Evolutionary conservation across 2,329 filamentous ascomycete species (phyloP), one percentile per base, ranked within the genome.

Genomic region (Alternaria rosae): DNA sequence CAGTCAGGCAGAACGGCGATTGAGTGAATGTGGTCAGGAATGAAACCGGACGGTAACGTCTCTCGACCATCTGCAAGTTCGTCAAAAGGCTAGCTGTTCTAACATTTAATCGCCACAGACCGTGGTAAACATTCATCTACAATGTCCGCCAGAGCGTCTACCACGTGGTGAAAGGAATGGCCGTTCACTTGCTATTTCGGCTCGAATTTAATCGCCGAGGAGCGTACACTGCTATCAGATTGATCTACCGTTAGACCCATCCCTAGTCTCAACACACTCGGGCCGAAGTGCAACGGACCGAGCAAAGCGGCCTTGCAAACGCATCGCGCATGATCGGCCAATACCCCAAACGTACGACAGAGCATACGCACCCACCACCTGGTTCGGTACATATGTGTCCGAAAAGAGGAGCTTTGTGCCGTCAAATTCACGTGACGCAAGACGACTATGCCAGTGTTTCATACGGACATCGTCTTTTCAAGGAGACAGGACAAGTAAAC

Each of bases 101-200:
- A 5, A 25, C 0, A n/a, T 55, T 15, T 45, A 25, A 13, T 3
- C 35, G 26, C 30, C 35, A 28, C 25, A 30, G 43, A 38, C 30
- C 10, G 30, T 48, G 43, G 21, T 35, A 38, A n/a, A 56, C 13
- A 38, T 56, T 23, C 21, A 53, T 10, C 2, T 42, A 15, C 5
- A n/a, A n/a, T n/a, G n/a, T n/a, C n/a, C n/a, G n/a, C n/a, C 15
- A 54, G 42, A 54, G 15, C 42, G 17, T 9, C 42, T 9, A 59
- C 41, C 57, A 59, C 57, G 57, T 59, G 57, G 42, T 48, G n/a
- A 38, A 54, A 41, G 42, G 57, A 59, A 23, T 59, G 57, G 57
- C 4, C 15, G 2, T 43, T 43, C 6, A 17, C 47, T 53, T 21
- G 6, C 51, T 20, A n/a, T 43, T n/a, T 50, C 5, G 26, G 12